Percentiles rank a stretch among this genome's conserved stretches.
Evolutionary conservation across 495 filamentous ascomycete genomes (phyloP).

Genomic region (Penicillium roqueforti): DNA sequence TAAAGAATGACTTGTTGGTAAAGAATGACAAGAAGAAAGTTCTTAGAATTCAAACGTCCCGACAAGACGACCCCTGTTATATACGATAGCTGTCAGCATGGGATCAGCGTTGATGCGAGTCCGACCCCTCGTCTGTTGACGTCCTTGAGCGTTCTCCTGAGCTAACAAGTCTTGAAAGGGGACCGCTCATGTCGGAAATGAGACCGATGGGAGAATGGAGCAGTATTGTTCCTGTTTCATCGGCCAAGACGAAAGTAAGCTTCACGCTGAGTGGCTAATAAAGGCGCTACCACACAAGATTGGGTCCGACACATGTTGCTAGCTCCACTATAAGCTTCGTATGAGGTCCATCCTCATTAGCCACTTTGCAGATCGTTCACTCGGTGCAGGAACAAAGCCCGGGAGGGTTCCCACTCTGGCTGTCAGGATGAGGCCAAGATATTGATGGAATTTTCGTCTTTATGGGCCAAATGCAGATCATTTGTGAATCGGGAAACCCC

Average conservation of each 20-base stretch:
- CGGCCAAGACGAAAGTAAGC: slow-evolving; percentile 9
- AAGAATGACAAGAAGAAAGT: slow-evolving; percentile 16
- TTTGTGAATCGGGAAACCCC: not conserved
- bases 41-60: slow-evolving; percentile 16
- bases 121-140: not conserved
- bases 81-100: slow-evolving; percentile 7
- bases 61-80: not conserved
- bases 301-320: slow-evolving; percentile 5
- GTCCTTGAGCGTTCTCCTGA: not conserved
- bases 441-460: not conserved
- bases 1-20: slow-evolving; percentile 20
- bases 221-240: slow-evolving; percentile 4
- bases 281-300: not conserved
- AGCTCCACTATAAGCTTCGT: slow-evolving; percentile 21
- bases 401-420: not conserved
- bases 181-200: not conserved
- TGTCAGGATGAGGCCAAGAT: not conserved
- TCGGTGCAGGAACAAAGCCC: not conserved
- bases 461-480: not conserved
- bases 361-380: slow-evolving; percentile 19
- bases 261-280: slow-evolving; percentile 4
- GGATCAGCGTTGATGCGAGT: not conserved
- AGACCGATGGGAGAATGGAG: not conserved
- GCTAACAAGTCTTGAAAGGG: not conserved
- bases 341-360: slow-evolving; percentile 22